phyloP scores from a whole-genome alignment of 176 grass and related monocot genomes.

The Carex scoparia region DNA sequence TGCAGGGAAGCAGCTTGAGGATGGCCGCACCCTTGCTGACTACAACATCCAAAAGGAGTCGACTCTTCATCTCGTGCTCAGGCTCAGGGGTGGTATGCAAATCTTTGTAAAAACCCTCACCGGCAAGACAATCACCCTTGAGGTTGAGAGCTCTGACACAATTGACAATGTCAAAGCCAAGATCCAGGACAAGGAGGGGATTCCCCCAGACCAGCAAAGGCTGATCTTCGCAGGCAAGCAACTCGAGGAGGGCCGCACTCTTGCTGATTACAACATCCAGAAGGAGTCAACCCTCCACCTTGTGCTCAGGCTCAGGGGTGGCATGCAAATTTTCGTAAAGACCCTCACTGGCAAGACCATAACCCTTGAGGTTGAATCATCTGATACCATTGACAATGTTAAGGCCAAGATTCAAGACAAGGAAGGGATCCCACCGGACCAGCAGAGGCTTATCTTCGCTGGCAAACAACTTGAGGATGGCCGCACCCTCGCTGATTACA shows the following conservation, averaged over 20 bases:
- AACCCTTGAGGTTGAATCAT: slow-evolving; percentile 49
- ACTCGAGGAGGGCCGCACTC: too few species aligned
- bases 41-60: slow-evolving; percentile 90
- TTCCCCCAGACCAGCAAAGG: too few species aligned
- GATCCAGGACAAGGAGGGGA: too few species aligned
- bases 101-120: slow-evolving; percentile 70
- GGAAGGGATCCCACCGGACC: slow-evolving; percentile 71
- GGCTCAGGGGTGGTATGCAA: slow-evolving; percentile 57
- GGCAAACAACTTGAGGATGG: slow-evolving; percentile 75
- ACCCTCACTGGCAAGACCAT: slow-evolving; percentile 49
- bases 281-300: too few species aligned
- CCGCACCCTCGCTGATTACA: slow-evolving; percentile 58
- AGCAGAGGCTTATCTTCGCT: slow-evolving; percentile 61
- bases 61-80: slow-evolving; percentile 47
- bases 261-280: too few species aligned
- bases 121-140: slow-evolving; percentile 53
- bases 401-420: slow-evolving; percentile 85
- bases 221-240: too few species aligned
- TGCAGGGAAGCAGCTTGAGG: slow-evolving; percentile 55
- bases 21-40: slow-evolving; percentile 45
- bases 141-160: slow-evolving; percentile 44
- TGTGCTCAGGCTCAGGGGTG: too few species aligned
- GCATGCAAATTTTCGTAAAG: too few species aligned
- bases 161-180: slow-evolving; percentile 1
- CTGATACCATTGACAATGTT: slow-evolving; percentile 57